Evolutionary conservation across 139 green algal genomes (phyloP), one percentile per base, ranked within the genome.

Genomic region (Picochlorum sp.): DNA sequence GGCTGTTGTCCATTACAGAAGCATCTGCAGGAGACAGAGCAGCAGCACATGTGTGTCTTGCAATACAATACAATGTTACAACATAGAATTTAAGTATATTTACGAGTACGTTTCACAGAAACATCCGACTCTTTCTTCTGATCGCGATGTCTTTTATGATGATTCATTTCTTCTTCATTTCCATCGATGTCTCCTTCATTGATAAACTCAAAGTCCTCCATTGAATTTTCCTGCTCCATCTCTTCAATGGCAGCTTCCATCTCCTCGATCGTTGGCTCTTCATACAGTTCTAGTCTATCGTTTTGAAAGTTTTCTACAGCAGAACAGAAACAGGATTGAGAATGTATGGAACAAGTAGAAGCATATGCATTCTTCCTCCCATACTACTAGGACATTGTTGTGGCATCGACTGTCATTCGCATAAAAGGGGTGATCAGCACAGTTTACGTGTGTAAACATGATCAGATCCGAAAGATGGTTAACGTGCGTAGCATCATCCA

Each of bases 261-360:
- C n/a, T 44, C 63, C n/a, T 49, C 49, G 26, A 71, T 16, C 16
- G 56, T 69, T 5, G 80, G 80, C 69, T 90, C 84, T 20, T 83
- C 71, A 62, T 77, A 68, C 4, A 90, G 58, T 62, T 89, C 84
- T 28, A 76, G 62, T 63, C 86, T 20, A 66, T 90, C 85, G 0
- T 60, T 54, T 6, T 79, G 49, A 51, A 86, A 91, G 16, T 45
- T 62, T 47, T 84, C 79, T 87, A 77, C 60, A 77, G 0, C 14
- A 24, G 6, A 5, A 30, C 28, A 30, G 28, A 30, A 30, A 30
- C 28, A 30, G 4, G 28, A 7, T 30, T 30, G 28, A 30, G 28
- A 30, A 30, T 30, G 28, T 30, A 30, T 30, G 28, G 28, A 30
- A 30, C 1, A 1, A 30, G n/a, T n/a, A n/a, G n/a, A n/a, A n/a